Evolutionary conservation across 805 yeast genomes (phyloP).

Genomic region (Saturnispora ahearnii): DNA sequence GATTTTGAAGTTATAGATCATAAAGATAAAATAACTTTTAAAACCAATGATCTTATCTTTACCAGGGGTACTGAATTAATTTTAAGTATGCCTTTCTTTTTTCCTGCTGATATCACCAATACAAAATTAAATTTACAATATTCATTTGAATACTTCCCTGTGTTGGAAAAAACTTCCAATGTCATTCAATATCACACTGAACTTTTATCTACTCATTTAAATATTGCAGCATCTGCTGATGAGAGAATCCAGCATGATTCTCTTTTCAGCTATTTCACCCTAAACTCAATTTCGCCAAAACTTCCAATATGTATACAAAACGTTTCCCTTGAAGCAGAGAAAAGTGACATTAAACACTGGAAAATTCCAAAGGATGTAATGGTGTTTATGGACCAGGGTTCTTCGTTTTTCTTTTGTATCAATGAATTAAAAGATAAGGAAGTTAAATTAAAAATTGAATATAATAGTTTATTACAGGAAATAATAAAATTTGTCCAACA

Average conservation of each 20-base stretch:
- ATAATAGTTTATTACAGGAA: constrained; percentile 40
- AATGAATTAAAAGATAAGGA: constrained; percentile 27
- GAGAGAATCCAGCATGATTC: constrained; percentile 55
- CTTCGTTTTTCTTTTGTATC: constrained; percentile 51
- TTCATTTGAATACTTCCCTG: constrained; percentile 12
- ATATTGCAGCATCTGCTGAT: constrained; percentile 69
- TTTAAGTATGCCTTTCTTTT: constrained; percentile 26
- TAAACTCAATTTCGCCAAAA: constrained; percentile 46
- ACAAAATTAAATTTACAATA: constrained; percentile 19
- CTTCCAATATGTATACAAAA: constrained; percentile 46
- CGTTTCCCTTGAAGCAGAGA: constrained; percentile 26
- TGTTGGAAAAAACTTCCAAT: neutral
- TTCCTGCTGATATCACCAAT: constrained; percentile 28
- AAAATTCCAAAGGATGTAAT: constrained; percentile 31
- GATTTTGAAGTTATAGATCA: constrained; percentile 13
- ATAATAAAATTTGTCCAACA: constrained; percentile 25
- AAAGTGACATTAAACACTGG: constrained; percentile 21
- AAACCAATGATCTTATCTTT: constrained; percentile 4
- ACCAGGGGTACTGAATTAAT: constrained; percentile 8
- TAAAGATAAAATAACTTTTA: constrained; percentile 15
- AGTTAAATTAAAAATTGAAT: constrained; percentile 36
- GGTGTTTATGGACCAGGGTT: constrained; percentile 65
- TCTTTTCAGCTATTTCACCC: constrained; percentile 45
- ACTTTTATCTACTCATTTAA: constrained; percentile 43
- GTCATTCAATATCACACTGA: constrained; percentile 16